Conservation (phyloP, 2,329 filamentous ascomycete species). For the Verticillium isaacii region DNA sequence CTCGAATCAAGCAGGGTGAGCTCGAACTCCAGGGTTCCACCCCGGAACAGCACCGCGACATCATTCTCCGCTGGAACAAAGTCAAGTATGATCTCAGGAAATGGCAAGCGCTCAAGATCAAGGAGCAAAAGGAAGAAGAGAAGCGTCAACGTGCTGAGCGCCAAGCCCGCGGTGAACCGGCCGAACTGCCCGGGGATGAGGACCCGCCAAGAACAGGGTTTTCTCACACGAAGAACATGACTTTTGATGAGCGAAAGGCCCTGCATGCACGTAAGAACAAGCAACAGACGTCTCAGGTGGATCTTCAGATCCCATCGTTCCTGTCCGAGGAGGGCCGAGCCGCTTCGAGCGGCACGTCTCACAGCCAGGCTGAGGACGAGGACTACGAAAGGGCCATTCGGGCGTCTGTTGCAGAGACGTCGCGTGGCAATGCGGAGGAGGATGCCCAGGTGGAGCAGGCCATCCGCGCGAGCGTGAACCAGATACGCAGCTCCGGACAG, state of each 20-base stretch:
- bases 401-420: conserved; percentile 64
- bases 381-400: conserved; percentile 71
- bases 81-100: conserved; percentile 55
- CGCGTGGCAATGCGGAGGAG: conserved; percentile 62
- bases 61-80: conserved; percentile 62
- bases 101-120: conserved; percentile 50
- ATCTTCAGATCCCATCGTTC: neutral
- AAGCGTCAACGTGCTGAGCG: conserved; percentile 17
- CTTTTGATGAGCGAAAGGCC: conserved; percentile 46
- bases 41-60: conserved; percentile 55
- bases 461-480: conserved; percentile 65
- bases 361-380: conserved; percentile 34
- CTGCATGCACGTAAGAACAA: conserved; percentile 41
- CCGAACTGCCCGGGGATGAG: conserved; percentile 9
- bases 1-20: conserved; percentile 70
- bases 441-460: conserved; percentile 69
- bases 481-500: conserved; percentile 32
- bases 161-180: conserved; percentile 2
- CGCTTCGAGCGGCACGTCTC: neutral
- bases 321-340: neutral
- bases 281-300: neutral
- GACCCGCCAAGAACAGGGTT: conserved; percentile 38
- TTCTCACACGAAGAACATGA: conserved; percentile 40
- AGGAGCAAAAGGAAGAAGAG: conserved; percentile 31
- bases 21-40: conserved; percentile 55